Evolutionary conservation across 257 asterid species (phyloP).

Genomic region (Mentha longifolia): DNA sequence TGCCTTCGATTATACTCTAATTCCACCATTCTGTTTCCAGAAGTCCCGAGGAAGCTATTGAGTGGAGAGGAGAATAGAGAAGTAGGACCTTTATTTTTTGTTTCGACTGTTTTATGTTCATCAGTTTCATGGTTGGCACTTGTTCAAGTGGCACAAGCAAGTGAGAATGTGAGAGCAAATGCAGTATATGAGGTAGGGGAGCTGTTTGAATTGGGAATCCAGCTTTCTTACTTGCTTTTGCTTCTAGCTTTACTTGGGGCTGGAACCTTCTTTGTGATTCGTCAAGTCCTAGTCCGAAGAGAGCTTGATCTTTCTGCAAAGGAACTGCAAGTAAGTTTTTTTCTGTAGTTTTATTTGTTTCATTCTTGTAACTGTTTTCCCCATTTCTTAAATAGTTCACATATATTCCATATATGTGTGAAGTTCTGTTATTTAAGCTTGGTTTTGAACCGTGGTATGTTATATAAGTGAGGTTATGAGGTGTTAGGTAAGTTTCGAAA

Average conservation of each 20-base stretch:
- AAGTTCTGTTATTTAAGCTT: background rate
- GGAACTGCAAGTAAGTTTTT: conserved; percentile 82
- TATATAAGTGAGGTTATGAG: background rate
- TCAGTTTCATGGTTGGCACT: conserved; percentile 59
- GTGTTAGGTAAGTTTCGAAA: background rate
- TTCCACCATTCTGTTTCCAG: conserved; percentile 43
- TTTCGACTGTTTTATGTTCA: conserved; percentile 53
- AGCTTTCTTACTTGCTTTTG: conserved; percentile 91
- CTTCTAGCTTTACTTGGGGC: conserved; percentile 90
- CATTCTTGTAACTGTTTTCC: background rate
- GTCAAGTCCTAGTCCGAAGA: conserved; percentile 95
- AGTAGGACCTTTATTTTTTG: conserved; percentile 35
- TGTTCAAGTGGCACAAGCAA: conserved; percentile 69
- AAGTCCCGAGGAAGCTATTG: conserved; percentile 39
- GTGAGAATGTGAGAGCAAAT: conserved; percentile 56
- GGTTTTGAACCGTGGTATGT: background rate
- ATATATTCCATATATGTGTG: background rate
- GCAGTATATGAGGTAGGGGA: conserved; percentile 80
- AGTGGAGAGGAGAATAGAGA: conserved; percentile 42
- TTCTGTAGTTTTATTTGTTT: background rate
- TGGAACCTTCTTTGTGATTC: conserved; percentile 88
- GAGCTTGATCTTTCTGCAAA: conserved; percentile 99
- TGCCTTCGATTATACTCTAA: background rate
- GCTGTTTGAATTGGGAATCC: conserved; percentile 95
- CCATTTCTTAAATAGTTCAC: background rate